phyloP scores from a whole-genome alignment of 106 monocot genomes.

The Vanilla planifolia region DNA sequence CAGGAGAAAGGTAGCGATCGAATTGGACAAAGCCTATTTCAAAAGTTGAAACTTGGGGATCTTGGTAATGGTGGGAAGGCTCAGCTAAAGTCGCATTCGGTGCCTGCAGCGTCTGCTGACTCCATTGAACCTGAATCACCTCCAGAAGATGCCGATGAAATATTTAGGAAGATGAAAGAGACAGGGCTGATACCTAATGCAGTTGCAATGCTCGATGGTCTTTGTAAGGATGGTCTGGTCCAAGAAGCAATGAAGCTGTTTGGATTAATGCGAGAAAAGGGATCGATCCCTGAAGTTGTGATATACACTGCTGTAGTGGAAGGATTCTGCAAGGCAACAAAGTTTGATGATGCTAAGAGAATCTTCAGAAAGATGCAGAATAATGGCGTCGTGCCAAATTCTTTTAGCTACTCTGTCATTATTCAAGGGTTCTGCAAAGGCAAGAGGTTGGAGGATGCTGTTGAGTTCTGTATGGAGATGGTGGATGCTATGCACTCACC shows the following conservation, averaged over 20 bases:
- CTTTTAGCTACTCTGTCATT: constrained; percentile 59
- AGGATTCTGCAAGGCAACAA: constrained; percentile 73
- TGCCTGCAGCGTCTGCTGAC: too few species aligned
- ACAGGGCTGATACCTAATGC: constrained; percentile 92
- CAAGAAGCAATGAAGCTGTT: constrained; percentile 99
- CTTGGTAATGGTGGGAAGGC: constrained; percentile 8
- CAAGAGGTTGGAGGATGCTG: constrained; percentile 53
- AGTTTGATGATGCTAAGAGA: constrained; percentile 77
- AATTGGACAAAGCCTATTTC: constrained; percentile 16
- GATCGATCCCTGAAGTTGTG: constrained; percentile 84
- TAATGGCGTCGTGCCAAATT: constrained; percentile 78
- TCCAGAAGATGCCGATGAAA: constrained; percentile 66
- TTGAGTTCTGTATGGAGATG: constrained; percentile 80
- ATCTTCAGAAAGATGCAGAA: constrained; percentile 91
- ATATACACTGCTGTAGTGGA: constrained; percentile 91
- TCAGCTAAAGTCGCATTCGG: constrained; percentile 3
- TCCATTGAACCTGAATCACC: constrained; percentile 14
- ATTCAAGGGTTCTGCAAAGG: constrained; percentile 73
- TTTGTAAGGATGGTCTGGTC: constrained; percentile 84
- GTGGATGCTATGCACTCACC: constrained; percentile 59
- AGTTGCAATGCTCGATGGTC: constrained; percentile 91
- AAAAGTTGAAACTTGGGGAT: constrained; percentile 29
- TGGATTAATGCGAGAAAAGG: constrained; percentile 89
- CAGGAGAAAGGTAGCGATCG: constrained; percentile 12
- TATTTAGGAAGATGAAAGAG: constrained; percentile 94